These are phyloP conservation scores for Botrytis elliptica DNA, from an alignment of 2,329 filamentous ascomycete genomes.

Conservation along the genomic window DNA sequence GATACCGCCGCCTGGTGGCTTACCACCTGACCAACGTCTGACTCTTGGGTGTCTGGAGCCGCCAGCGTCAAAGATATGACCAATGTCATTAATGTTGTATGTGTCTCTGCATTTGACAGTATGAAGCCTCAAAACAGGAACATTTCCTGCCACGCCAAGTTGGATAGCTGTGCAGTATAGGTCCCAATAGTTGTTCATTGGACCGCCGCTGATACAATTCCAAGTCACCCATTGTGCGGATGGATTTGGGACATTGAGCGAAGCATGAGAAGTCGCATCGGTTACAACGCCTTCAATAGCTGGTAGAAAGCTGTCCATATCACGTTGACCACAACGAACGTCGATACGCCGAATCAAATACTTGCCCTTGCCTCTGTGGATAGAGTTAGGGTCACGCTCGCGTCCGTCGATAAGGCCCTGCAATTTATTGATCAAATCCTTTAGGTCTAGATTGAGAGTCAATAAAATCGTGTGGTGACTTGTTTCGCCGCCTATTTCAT, in stretches of 20 bases:
- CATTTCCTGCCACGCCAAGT: not conserved
- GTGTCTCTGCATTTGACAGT: slow-evolving; percentile 11
- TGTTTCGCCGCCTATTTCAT: slow-evolving; percentile 6
- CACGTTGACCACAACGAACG: not conserved
- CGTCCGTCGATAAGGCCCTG: slow-evolving; percentile 12
- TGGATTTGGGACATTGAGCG: not conserved
- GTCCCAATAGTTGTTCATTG: slow-evolving; percentile 17
- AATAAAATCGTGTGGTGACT: slow-evolving; percentile 2
- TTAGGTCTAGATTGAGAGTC: not conserved
- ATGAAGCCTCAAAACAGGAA: slow-evolving; percentile 19
- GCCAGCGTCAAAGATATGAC: slow-evolving; percentile 12
- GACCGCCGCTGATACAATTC: slow-evolving; percentile 10
- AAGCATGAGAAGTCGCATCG: not conserved
- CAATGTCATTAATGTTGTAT: not conserved
- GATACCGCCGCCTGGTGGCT: slow-evolving; percentile 17
- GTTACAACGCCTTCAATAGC: slow-evolving; percentile 13
- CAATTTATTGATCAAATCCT: not conserved
- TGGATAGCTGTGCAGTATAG: slow-evolving; percentile 12
- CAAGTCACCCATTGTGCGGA: slow-evolving; percentile 14
- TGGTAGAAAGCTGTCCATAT: slow-evolving; percentile 4
- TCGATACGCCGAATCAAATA: slow-evolving; percentile 13
- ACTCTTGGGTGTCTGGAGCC: not conserved
- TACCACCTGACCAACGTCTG: slow-evolving; percentile 10
- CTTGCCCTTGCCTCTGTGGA: not conserved
- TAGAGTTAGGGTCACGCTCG: slow-evolving; percentile 1